A percentile compares a stretch with the other conserved stretches of the same genome.
These are phyloP conservation scores for Colletotrichum tropicicola DNA, from an alignment of 2,329 filamentous ascomycete genomes.

Conservation along the genomic window DNA sequence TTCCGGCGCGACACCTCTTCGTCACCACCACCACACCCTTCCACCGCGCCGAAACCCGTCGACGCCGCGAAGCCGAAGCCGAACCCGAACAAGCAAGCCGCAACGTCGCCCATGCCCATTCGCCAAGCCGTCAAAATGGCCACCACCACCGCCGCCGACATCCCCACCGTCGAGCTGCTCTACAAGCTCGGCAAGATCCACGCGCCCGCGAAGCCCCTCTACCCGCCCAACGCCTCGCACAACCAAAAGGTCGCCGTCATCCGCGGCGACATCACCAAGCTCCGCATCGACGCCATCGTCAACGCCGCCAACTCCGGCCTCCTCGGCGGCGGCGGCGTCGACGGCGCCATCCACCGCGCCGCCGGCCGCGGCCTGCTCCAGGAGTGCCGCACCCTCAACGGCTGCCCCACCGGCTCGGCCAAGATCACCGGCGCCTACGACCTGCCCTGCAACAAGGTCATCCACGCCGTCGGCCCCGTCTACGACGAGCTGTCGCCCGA, in stretches of 20 bases:
- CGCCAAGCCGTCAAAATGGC: slow-evolving; percentile 42
- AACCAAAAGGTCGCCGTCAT: slow-evolving; percentile 78
- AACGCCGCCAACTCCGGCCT: slow-evolving; percentile 88
- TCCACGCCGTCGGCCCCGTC: slow-evolving; percentile 90
- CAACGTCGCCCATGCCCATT: slow-evolving; percentile 7
- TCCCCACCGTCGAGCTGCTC: slow-evolving; percentile 71
- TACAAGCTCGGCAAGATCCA: slow-evolving; percentile 67
- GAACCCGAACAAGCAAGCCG: neutral
- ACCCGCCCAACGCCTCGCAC: slow-evolving; percentile 51
- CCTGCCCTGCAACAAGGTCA: slow-evolving; percentile 80
- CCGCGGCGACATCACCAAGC: slow-evolving; percentile 81
- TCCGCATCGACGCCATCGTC: slow-evolving; percentile 84
- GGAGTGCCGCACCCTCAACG: slow-evolving; percentile 77
- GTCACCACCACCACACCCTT: neutral
- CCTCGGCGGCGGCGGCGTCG: slow-evolving; percentile 89
- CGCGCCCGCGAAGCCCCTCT: slow-evolving; percentile 32
- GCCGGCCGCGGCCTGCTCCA: slow-evolving; percentile 74
- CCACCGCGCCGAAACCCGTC: neutral
- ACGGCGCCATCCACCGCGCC: slow-evolving; percentile 85
- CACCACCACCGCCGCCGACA: slow-evolving; percentile 57
- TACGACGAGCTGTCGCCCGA: slow-evolving; percentile 60
- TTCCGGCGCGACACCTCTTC: neutral
- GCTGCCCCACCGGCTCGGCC: slow-evolving; percentile 80
- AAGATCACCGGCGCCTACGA: slow-evolving; percentile 84
- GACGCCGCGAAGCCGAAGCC: neutral